These are phyloP conservation scores for Darksidea phi DNA, from an alignment of 495 filamentous ascomycete genomes.

Conservation along the genomic window DNA sequence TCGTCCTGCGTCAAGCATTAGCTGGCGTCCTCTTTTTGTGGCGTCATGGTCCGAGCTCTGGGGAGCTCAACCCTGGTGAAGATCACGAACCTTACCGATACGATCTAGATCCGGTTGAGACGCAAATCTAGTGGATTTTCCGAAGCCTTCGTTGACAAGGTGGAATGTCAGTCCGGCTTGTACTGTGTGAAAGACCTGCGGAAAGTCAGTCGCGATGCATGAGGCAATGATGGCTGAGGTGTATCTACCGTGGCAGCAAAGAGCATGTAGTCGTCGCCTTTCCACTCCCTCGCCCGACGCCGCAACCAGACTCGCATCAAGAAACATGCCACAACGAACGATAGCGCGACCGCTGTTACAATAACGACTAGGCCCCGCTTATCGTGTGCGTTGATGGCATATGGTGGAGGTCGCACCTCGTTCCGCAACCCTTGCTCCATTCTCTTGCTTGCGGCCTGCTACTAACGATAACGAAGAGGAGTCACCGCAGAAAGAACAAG, in stretches of 20 bases:
- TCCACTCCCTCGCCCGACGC: constrained; percentile 17
- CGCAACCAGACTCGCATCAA: constrained; percentile 23
- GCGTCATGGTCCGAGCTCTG: neutral
- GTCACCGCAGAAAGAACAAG: too few species aligned
- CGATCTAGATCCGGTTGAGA: neutral
- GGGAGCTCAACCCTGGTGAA: neutral
- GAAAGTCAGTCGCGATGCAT: neutral
- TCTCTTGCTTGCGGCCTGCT: too few species aligned
- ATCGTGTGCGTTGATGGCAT: constrained; percentile 18
- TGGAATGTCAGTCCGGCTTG: constrained; percentile 18
- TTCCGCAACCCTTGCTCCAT: neutral
- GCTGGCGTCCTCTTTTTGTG: too few species aligned
- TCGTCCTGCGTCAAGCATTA: constrained; percentile 13
- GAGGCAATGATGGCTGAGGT: neutral
- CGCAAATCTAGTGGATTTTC: neutral
- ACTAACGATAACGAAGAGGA: too few species aligned
- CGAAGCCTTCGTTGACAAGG: constrained; percentile 17
- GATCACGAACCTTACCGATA: constrained; percentile 31
- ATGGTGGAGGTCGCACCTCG: constrained; percentile 17
- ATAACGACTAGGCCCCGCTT: constrained; percentile 28
- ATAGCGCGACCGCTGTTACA: constrained; percentile 15
- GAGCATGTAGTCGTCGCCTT: constrained; percentile 23
- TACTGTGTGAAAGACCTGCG: constrained; percentile 16
- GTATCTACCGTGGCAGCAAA: constrained; percentile 27
- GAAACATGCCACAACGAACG: constrained; percentile 29